These are phyloP conservation scores for Artemisia tridentata DNA, from an alignment of 129 eudicot genomes.

Conservation along the genomic window DNA sequence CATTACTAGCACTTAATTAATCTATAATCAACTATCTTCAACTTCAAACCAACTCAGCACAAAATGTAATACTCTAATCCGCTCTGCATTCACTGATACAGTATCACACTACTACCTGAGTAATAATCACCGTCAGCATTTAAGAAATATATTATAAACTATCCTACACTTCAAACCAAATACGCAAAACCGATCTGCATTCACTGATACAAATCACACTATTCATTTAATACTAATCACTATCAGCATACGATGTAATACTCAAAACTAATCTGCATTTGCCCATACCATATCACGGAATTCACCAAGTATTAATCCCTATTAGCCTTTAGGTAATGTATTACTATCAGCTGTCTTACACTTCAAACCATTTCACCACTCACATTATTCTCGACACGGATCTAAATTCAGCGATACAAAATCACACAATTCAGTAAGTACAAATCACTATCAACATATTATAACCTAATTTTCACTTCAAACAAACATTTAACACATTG, in stretches of 20 bases:
- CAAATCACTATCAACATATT: too few species aligned
- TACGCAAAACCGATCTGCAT: too few species aligned
- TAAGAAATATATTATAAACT: conserved; percentile 10
- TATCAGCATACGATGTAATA: too few species aligned
- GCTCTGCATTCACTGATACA: too few species aligned
- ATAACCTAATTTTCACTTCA: background rate
- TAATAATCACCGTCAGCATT: conserved; percentile 4
- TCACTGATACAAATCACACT: background rate
- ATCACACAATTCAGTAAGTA: too few species aligned
- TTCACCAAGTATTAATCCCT: background rate
- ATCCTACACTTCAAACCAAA: background rate
- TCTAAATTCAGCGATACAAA: background rate
- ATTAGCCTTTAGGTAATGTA: background rate
- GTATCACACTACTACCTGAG: too few species aligned
- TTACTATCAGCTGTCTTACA: background rate
- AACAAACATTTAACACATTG: too few species aligned
- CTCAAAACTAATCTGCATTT: background rate
- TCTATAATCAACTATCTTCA: conserved; percentile 12
- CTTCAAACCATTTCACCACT: background rate
- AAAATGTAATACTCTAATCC: too few species aligned
- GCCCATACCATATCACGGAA: too few species aligned
- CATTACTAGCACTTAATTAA: conserved; percentile 6
- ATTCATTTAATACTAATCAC: background rate
- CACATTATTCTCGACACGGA: too few species aligned
- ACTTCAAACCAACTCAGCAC: background rate